Conservation (phyloP, 352 stramenopile genomes). For the Phytophthora hibernalis region DNA sequence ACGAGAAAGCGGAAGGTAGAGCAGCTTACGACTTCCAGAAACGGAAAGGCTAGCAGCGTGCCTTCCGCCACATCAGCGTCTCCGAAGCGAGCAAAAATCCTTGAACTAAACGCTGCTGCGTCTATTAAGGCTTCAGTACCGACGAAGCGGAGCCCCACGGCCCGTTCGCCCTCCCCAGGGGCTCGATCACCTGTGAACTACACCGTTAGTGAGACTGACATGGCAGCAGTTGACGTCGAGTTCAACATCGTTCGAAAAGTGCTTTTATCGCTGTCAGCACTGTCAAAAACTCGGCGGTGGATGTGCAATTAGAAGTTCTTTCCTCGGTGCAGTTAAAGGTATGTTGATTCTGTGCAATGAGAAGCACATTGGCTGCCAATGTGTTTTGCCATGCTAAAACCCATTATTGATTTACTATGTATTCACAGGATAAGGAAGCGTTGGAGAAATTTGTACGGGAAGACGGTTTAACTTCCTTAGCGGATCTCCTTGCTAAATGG, state of each 20-base stretch:
- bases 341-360: slow-evolving; percentile 9
- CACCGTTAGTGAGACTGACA: slow-evolving; percentile 32
- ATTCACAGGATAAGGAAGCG: slow-evolving; percentile 52
- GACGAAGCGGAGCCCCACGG: slow-evolving; percentile 19
- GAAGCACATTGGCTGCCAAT: neutral
- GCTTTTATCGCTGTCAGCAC: slow-evolving; percentile 68
- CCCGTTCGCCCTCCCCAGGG: slow-evolving; percentile 15
- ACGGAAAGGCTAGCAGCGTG: slow-evolving; percentile 9
- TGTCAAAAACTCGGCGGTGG: slow-evolving; percentile 30
- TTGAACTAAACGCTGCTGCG: slow-evolving; percentile 26
- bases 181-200: slow-evolving; percentile 18
- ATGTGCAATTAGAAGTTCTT: slow-evolving; percentile 48
- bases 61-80: slow-evolving; percentile 31
- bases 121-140: slow-evolving; percentile 15
- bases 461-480: slow-evolving; percentile 56
- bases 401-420: neutral
- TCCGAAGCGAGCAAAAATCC: slow-evolving; percentile 42
- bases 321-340: slow-evolving; percentile 49
- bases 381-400: neutral
- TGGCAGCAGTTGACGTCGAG: slow-evolving; percentile 33
- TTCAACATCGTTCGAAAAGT: slow-evolving; percentile 65
- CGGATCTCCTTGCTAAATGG: slow-evolving; percentile 58
- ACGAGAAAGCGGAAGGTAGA: slow-evolving; percentile 61
- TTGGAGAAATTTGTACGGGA: slow-evolving; percentile 57
- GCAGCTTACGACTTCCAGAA: slow-evolving; percentile 3